Evolutionary conservation across 768 basidiomycete species (phyloP).

Genomic region (Leccinum aurantiacum): DNA sequence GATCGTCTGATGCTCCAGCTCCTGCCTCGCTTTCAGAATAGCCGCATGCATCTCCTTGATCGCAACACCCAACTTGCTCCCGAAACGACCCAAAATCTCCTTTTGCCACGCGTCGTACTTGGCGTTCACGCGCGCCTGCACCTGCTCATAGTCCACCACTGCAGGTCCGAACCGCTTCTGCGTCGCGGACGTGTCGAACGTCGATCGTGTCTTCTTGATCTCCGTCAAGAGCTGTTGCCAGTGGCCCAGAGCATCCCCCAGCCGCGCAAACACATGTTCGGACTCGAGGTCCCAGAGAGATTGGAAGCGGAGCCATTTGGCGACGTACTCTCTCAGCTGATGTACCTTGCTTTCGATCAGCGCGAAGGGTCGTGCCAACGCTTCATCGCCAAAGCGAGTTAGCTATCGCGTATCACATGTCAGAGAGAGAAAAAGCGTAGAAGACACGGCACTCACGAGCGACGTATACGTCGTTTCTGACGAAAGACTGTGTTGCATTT

Average conservation of each 20-base stretch:
- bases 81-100: slow-evolving; percentile 90
- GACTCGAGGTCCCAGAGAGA: slow-evolving; percentile 98
- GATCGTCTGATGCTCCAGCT: slow-evolving; percentile 94
- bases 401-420: slow-evolving; percentile 45
- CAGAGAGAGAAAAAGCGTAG: slow-evolving; percentile 1
- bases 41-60: slow-evolving; percentile 98
- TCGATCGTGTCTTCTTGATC: slow-evolving; percentile 94
- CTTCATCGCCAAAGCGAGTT: slow-evolving; percentile 68
- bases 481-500: slow-evolving; percentile 69
- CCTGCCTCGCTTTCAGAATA: slow-evolving; percentile 91
- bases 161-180: slow-evolving; percentile 90
- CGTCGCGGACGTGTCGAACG: slow-evolving; percentile 96
- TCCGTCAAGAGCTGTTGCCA: slow-evolving; percentile 97
- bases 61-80: slow-evolving; percentile 85
- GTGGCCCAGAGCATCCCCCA: slow-evolving; percentile 88
- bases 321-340: slow-evolving; percentile 87
- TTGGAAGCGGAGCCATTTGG: slow-evolving; percentile 98
- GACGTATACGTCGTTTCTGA: slow-evolving; percentile 81
- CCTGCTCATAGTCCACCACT: slow-evolving; percentile 96
- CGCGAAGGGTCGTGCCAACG: slow-evolving; percentile 77
- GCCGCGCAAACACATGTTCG: slow-evolving; percentile 92
- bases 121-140: slow-evolving; percentile 94
- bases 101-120: slow-evolving; percentile 99
- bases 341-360: slow-evolving; percentile 88
- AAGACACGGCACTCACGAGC: slow-evolving; percentile 39